A percentile compares a stretch with the other conserved stretches of the same genome.
Conservation (phyloP, 2,329 filamentous ascomycete genomes). For the Botryotinia calthae region DNA sequence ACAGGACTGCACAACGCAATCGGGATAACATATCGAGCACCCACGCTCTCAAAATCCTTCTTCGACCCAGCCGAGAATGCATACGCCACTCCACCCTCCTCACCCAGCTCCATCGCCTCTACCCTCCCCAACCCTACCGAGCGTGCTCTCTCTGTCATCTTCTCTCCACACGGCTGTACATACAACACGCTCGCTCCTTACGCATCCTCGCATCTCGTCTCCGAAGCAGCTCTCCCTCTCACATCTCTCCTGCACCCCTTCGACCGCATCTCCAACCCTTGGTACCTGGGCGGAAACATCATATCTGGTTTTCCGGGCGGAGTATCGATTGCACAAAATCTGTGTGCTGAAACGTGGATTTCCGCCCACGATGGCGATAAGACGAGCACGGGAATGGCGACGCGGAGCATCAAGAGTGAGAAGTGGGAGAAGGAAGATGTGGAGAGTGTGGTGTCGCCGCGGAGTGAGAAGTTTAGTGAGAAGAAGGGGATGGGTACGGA, state of each 20-base stretch:
- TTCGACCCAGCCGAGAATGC: slow-evolving; percentile 2
- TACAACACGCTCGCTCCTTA: slow-evolving; percentile 55
- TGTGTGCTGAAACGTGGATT: slow-evolving; percentile 58
- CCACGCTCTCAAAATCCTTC: slow-evolving; percentile 11
- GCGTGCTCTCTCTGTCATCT: slow-evolving; percentile 58
- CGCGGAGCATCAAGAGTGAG: slow-evolving; percentile 49
- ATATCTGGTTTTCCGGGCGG: slow-evolving; percentile 57
- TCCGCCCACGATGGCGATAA: slow-evolving; percentile 61
- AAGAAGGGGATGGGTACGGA: slow-evolving; percentile 39
- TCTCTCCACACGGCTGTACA: slow-evolving; percentile 61
- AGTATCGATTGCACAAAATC: slow-evolving; percentile 51
- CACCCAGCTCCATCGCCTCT: slow-evolving; percentile 29
- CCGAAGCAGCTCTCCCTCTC: slow-evolving; percentile 57
- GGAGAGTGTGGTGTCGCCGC: slow-evolving; percentile 38
- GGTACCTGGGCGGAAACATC: slow-evolving; percentile 60
- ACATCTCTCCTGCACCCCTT: slow-evolving; percentile 65
- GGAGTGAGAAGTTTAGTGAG: slow-evolving; percentile 27
- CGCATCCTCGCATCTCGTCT: slow-evolving; percentile 54
- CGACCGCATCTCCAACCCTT: slow-evolving; percentile 56
- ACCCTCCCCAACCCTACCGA: slow-evolving; percentile 40
- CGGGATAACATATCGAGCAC: slow-evolving; percentile 67
- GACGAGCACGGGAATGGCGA: slow-evolving; percentile 51
- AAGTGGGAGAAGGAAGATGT: slow-evolving; percentile 48
- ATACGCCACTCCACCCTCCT: slow-evolving; percentile 29
- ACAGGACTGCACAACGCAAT: slow-evolving; percentile 64